phyloP scores from a whole-genome alignment of 2,329 filamentous ascomycete genomes.

The Cladosporium sp. region DNA sequence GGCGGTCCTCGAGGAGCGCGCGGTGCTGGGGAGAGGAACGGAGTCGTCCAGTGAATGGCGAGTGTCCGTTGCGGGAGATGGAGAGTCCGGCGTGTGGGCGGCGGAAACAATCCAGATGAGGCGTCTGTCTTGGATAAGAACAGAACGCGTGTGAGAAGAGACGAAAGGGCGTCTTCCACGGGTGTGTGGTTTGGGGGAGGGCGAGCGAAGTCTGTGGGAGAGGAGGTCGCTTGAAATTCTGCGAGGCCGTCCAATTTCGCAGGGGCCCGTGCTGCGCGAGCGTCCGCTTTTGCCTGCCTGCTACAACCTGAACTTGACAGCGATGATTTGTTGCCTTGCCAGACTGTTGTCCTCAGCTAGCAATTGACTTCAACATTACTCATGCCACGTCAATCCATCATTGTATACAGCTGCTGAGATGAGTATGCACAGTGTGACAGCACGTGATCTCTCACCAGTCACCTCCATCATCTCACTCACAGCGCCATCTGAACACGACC shows the following conservation, averaged over 20 bases:
- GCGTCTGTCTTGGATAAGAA: conserved; percentile 21
- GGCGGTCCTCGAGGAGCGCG: conserved; percentile 19
- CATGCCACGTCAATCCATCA: neutral
- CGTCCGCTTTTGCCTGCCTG: neutral
- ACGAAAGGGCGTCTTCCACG: conserved; percentile 14
- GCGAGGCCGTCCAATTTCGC: neutral
- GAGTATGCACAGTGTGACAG: neutral
- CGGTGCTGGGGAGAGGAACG: neutral
- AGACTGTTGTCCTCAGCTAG: neutral
- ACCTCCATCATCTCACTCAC: neutral
- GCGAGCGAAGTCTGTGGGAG: conserved; percentile 7
- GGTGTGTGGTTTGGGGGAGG: conserved; percentile 10
- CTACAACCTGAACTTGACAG: neutral
- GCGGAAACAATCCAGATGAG: conserved; percentile 20
- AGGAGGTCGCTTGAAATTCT: conserved; percentile 12
- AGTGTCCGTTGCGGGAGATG: conserved; percentile 10
- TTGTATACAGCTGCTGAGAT: neutral
- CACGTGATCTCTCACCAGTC: neutral
- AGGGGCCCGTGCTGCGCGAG: neutral
- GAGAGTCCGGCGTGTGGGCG: conserved; percentile 21
- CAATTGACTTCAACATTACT: neutral
- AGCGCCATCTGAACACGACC: neutral
- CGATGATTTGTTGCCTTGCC: conserved; percentile 1
- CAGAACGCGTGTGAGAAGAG: conserved; percentile 23
- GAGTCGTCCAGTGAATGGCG: conserved; percentile 7